Base-by-base conservation (phyloP, 1,284 basidiomycete genomes). In the Phlebopus sp. region DNA sequence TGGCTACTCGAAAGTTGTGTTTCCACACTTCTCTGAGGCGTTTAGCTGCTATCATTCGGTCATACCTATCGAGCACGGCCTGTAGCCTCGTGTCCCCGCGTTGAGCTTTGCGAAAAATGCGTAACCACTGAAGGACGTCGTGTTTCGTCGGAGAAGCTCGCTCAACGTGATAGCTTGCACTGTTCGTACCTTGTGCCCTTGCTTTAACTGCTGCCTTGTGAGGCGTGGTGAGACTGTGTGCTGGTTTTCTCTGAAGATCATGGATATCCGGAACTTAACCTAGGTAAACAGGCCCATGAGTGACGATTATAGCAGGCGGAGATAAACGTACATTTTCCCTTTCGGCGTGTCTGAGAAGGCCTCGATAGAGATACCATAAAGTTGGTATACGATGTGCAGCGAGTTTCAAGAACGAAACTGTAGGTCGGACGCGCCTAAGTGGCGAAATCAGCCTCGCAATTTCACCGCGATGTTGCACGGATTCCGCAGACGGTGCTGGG, bases 341-440 rank as follows among this genome's bases (percentile, higher is more conserved):
- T 0, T 78, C 76, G 6, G 85, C 74, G 44, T 76, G 63, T 25
- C 74, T 72, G 37, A 90, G 61, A 5, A 94, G 71, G 6, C 81
- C 78, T 19, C 90, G 75, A 63, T 92, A 94, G 8, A 93, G 69
- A 0, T 74, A 63, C 81, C 84, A 83, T 61, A 86, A 64, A 0
- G 89, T 92, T 2, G 92, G 90, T 25, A 83, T 67, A 21, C 84
- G 79, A 63, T 95, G 92, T 0, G 80, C 81, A 0, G 74, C 70
- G 35, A 92, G 81, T 41, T 77, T 63, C 59, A 77, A 91, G 63
- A 93, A 91, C 5, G 87, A 82, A 3, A 79, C 73, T 13, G 73
- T 70, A 7, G 85, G 79, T n/a, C 79, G 74, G 2, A 80, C 69
- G 25, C 79, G 77, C 31, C 76, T 73, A 0, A 87, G 64, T 29